Conservation (phyloP, 2,329 filamentous ascomycete species). For the Aspergillus chevalieri region DNA sequence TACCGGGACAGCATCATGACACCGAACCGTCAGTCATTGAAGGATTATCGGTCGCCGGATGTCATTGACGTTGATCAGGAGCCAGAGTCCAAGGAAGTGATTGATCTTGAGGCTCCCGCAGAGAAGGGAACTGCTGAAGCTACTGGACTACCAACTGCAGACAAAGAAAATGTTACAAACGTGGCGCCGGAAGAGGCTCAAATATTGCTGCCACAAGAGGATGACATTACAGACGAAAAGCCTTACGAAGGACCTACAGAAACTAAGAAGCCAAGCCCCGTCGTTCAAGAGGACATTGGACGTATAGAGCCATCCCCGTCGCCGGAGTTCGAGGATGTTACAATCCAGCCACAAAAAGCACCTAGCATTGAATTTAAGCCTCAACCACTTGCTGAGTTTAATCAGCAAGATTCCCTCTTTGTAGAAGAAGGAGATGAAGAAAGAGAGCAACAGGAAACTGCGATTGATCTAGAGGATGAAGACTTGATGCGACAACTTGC, state of each 20-base stretch:
- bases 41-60: constrained; percentile 26
- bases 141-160: background rate
- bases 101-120: constrained; percentile 25
- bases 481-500: constrained; percentile 81
- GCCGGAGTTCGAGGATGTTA: constrained; percentile 19
- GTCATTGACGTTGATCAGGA: constrained; percentile 36
- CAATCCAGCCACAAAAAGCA: constrained; percentile 14
- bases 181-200: background rate
- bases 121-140: background rate
- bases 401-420: constrained; percentile 20
- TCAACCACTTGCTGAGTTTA: constrained; percentile 4
- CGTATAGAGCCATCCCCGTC: constrained; percentile 28
- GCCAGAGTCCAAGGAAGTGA: constrained; percentile 19
- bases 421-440: background rate
- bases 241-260: constrained; percentile 10
- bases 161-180: background rate
- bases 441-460: constrained; percentile 51
- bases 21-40: constrained; percentile 22
- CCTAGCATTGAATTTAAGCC: constrained; percentile 20
- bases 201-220: background rate
- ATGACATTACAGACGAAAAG: constrained; percentile 14
- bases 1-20: constrained; percentile 15
- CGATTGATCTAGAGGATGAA: constrained; percentile 86
- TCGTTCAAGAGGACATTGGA: constrained; percentile 1
- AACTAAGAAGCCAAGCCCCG: constrained; percentile 12